Percentiles rank a stretch among this genome's conserved stretches.
Conservation (phyloP, 2,329 filamentous ascomycete genomes). For the Talaromyces sp. region DNA sequence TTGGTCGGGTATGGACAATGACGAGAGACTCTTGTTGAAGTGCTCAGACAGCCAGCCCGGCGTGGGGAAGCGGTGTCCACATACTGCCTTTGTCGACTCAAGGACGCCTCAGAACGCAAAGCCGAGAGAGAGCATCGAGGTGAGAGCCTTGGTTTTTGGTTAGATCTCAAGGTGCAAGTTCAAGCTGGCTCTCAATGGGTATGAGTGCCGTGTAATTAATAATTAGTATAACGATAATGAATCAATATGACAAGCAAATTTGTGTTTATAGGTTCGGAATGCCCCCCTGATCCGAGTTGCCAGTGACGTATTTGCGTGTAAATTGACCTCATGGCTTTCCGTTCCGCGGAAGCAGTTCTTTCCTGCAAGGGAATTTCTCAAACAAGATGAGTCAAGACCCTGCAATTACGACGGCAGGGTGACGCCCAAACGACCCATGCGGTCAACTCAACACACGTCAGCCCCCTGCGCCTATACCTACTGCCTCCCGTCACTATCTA, state of each 20-base stretch:
- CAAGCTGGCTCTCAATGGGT: neutral
- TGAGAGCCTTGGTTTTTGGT: conserved; percentile 78
- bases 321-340: neutral
- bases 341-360: neutral
- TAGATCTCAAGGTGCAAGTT: conserved; percentile 14
- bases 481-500: neutral
- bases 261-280: neutral
- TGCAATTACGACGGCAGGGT: too few relatives aligned
- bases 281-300: neutral
- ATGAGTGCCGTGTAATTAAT: neutral
- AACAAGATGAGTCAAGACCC: too few relatives aligned
- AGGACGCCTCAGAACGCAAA: conserved; percentile 64
- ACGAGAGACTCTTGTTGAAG: conserved; percentile 70
- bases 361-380: too few relatives aligned
- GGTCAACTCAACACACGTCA: neutral
- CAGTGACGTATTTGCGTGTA: neutral
- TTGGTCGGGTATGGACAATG: conserved; percentile 68
- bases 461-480: neutral
- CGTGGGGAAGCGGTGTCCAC: conserved; percentile 50
- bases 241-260: neutral
- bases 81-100: conserved; percentile 75
- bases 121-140: conserved; percentile 81
- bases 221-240: neutral
- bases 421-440: neutral
- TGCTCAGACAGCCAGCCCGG: conserved; percentile 64